A percentile compares a stretch with the other conserved stretches of the same genome.
Evolutionary conservation across 345 rosid species (phyloP).

Genomic region (Citrus cavaleriei): DNA sequence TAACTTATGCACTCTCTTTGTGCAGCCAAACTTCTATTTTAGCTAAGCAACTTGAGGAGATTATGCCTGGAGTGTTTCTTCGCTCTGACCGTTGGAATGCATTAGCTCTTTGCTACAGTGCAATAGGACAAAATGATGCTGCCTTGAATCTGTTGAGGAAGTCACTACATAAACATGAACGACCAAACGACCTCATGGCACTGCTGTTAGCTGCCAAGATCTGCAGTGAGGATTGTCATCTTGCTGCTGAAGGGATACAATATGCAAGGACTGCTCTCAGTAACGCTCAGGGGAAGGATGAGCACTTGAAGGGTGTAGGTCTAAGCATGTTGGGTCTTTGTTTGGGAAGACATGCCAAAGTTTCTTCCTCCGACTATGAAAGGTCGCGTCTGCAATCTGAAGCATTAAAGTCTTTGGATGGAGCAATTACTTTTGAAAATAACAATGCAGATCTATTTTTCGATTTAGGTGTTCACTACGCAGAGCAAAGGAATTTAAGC

Average conservation of each 20-base stretch:
- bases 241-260: conserved; percentile 82
- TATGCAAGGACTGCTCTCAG: conserved; percentile 64
- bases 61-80: conserved; percentile 70
- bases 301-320: conserved; percentile 75
- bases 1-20: conserved; percentile 65
- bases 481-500: conserved; percentile 77
- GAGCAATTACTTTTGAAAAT: conserved; percentile 60
- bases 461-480: conserved; percentile 78
- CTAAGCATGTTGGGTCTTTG: conserved; percentile 78
- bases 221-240: conserved; percentile 61
- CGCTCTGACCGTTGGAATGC: conserved; percentile 87
- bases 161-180: conserved; percentile 77
- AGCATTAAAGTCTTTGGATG: conserved; percentile 71
- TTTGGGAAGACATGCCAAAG: conserved; percentile 73
- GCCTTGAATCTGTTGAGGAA: conserved; percentile 78
- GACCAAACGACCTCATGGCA: conserved; percentile 65
- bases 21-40: conserved; percentile 74
- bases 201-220: conserved; percentile 81
- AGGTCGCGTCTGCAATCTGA: conserved; percentile 78
- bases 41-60: conserved; percentile 78
- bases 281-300: conserved; percentile 58
- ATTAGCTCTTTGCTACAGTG: conserved; percentile 75
- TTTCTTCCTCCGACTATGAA: conserved; percentile 75
- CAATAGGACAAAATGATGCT: conserved; percentile 49
- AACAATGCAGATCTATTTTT: conserved; percentile 70